A percentile compares a stretch with the other conserved stretches of the same genome.
phyloP scores from a whole-genome alignment of 2,329 filamentous ascomycete genomes.

The Periconia digitata region DNA sequence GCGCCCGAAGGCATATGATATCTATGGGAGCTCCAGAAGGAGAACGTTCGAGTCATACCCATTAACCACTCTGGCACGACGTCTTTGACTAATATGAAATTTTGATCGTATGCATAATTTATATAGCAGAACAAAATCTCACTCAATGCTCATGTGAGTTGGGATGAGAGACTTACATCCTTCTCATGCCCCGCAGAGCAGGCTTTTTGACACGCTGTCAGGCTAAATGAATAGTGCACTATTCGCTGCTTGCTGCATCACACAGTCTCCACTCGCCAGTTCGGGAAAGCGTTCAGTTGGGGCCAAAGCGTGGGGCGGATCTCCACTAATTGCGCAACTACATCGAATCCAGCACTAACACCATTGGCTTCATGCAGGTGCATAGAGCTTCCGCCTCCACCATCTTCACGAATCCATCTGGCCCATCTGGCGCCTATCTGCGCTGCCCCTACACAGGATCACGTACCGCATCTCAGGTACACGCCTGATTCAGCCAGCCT shows the following conservation, averaged over 20 bases:
- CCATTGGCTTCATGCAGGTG: slow-evolving; percentile 37
- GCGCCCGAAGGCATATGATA: slow-evolving; percentile 32
- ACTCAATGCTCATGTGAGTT: background rate
- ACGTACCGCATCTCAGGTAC: slow-evolving; percentile 5
- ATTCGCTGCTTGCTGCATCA: background rate
- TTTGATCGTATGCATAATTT: slow-evolving; percentile 6
- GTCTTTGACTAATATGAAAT: too few relatives aligned
- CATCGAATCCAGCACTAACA: slow-evolving; percentile 18
- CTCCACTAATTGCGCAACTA: slow-evolving; percentile 25
- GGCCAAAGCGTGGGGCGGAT: slow-evolving; percentile 12
- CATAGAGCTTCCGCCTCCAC: slow-evolving; percentile 17
- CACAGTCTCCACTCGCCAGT: background rate
- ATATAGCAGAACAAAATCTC: background rate
- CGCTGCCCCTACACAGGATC: background rate
- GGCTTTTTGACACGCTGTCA: background rate
- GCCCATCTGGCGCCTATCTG: background rate
- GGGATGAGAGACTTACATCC: too few relatives aligned
- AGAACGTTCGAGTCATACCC: slow-evolving; percentile 27
- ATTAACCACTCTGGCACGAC: slow-evolving; percentile 25
- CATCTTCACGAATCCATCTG: slow-evolving; percentile 17
- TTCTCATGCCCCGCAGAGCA: too few relatives aligned
- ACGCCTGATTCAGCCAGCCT: slow-evolving; percentile 7
- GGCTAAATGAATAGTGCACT: too few relatives aligned
- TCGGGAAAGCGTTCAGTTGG: background rate
- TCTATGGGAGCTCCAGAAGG: slow-evolving; percentile 7